Conservation (phyloP, 768 basidiomycete genomes). For the Neoboletus subvelutipes region DNA sequence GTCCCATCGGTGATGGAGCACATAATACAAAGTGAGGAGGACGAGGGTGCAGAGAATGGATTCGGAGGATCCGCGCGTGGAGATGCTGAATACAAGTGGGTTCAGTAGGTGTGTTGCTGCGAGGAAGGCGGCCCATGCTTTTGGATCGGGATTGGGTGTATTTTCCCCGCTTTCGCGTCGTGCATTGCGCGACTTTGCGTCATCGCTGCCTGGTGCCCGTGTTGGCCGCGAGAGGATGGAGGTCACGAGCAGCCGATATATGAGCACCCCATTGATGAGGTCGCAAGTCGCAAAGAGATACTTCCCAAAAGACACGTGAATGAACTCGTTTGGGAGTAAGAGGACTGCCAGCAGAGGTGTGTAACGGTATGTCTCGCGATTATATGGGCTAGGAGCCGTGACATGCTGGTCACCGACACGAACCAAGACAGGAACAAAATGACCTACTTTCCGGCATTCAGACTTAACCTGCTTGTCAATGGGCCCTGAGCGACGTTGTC, state of each 20-base stretch:
- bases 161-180: not conserved
- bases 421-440: not conserved
- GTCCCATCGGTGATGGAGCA: conserved; percentile 59
- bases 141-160: not conserved
- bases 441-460: conserved; percentile 74
- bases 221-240: conserved; percentile 41
- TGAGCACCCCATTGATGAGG: conserved; percentile 72
- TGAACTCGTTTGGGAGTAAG: conserved; percentile 73
- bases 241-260: conserved; percentile 59
- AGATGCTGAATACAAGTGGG: conserved; percentile 93
- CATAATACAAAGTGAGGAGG: conserved; percentile 62
- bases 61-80: conserved; percentile 95
- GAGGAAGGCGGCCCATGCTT: conserved; percentile 50
- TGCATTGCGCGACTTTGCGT: conserved; percentile 4
- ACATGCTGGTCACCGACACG: conserved; percentile 2
- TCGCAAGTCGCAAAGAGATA: conserved; percentile 84
- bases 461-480: conserved; percentile 39
- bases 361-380: conserved; percentile 91
- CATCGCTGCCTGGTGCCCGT: not conserved
- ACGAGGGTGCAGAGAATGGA: conserved; percentile 81
- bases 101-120: conserved; percentile 81
- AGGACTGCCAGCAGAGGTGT: conserved; percentile 88
- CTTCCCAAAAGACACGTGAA: conserved; percentile 90
- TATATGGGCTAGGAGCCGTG: conserved; percentile 69
- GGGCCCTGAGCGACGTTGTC: conserved; percentile 63